A percentile compares a stretch with the other conserved stretches of the same genome.
phyloP scores from a whole-genome alignment of 2,329 filamentous ascomycete species.

The Fusarium nisikadoi region DNA sequence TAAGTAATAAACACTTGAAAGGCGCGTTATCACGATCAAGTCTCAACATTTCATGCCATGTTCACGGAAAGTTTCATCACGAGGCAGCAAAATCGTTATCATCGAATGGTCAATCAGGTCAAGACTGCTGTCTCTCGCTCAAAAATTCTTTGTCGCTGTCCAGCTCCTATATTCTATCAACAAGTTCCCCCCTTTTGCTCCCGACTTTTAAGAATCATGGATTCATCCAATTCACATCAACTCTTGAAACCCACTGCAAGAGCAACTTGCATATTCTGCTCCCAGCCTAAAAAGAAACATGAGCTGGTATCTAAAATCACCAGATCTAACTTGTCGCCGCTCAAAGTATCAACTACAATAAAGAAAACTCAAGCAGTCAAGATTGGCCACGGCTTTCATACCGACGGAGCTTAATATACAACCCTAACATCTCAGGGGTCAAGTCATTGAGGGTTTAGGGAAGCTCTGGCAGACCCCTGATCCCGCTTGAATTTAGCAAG shows the following conservation, averaged over 20 bases:
- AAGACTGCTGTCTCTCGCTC: background rate
- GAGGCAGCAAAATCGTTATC: background rate
- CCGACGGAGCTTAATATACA: background rate
- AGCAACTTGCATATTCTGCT: background rate
- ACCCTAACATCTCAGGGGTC: background rate
- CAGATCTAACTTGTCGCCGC: background rate
- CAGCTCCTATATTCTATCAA: background rate
- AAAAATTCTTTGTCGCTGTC: background rate
- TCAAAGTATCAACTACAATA: constrained; percentile 3
- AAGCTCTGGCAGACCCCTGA: constrained; percentile 56
- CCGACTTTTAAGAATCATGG: constrained; percentile 25
- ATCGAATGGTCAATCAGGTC: background rate
- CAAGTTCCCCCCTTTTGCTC: constrained; percentile 1
- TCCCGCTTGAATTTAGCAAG: constrained; percentile 56
- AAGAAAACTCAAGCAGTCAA: constrained; percentile 6
- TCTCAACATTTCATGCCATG: background rate
- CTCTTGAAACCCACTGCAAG: background rate
- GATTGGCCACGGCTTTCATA: background rate
- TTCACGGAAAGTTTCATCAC: background rate
- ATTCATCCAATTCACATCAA: constrained; percentile 24
- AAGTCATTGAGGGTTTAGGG: constrained; percentile 53
- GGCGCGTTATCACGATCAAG: background rate
- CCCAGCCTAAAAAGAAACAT: background rate
- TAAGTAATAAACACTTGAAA: background rate
- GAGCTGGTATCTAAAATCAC: background rate